Conservation (phyloP, 2,329 filamentous ascomycete species). For the Setomelanomma holmii region DNA sequence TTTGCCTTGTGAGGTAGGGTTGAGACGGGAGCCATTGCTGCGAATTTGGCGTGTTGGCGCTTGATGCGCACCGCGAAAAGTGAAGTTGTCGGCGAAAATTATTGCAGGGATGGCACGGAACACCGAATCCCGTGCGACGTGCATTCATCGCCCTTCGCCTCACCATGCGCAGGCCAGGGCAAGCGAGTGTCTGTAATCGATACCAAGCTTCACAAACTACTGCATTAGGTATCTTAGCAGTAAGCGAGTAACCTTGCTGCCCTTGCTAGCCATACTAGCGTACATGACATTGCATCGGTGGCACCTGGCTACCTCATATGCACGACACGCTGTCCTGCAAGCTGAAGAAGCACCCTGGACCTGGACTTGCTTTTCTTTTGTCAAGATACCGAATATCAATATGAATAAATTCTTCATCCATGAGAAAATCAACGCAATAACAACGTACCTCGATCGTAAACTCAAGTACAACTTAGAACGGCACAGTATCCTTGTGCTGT, state of each 20-base stretch:
- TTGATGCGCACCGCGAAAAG: slow-evolving; percentile 31
- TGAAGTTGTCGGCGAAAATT: slow-evolving; percentile 37
- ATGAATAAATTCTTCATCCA: no score
- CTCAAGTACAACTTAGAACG: no score
- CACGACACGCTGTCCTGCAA: neutral
- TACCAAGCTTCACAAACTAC: slow-evolving; percentile 7
- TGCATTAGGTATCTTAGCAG: slow-evolving; percentile 7
- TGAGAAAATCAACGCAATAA: no score
- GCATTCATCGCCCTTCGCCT: slow-evolving; percentile 16
- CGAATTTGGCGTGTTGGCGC: slow-evolving; percentile 17
- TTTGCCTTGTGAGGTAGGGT: slow-evolving; percentile 30
- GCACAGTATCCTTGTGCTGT: no score
- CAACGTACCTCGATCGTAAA: no score
- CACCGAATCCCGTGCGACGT: neutral
- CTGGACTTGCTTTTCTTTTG: no score
- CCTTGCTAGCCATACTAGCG: neutral
- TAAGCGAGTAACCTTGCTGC: neutral
- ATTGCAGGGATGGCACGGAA: slow-evolving; percentile 35
- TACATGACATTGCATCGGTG: neutral
- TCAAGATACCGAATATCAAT: no score
- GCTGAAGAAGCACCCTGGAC: no score
- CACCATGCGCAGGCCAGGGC: slow-evolving; percentile 13
- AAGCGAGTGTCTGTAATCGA: slow-evolving; percentile 25
- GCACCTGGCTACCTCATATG: no score
- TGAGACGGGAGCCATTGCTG: slow-evolving; percentile 39